A percentile compares a stretch with the other conserved stretches of the same genome.
phyloP scores from a whole-genome alignment of 2,329 filamentous ascomycete species.

The Ambrosiella beaveri region DNA sequence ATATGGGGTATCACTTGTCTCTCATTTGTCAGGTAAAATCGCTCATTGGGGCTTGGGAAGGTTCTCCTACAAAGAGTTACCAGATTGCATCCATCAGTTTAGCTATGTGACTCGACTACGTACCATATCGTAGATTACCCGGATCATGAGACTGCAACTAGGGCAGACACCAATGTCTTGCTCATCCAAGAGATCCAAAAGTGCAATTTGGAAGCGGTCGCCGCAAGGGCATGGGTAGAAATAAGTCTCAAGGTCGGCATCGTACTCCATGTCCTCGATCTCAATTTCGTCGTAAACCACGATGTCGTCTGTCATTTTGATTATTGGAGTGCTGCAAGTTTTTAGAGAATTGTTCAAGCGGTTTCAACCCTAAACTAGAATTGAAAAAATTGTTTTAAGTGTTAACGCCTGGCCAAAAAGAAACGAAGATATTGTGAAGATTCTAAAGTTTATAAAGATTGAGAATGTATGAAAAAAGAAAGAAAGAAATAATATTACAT shows the following conservation, averaged over 20 bases:
- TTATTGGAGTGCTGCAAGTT: background rate
- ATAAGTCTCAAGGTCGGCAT: constrained; percentile 68
- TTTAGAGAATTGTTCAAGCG: background rate
- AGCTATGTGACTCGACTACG: constrained; percentile 17
- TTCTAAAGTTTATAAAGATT: background rate
- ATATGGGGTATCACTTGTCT: background rate
- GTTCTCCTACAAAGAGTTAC: background rate
- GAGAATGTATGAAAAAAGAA: background rate
- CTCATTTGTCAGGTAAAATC: background rate
- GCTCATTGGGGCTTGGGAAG: background rate
- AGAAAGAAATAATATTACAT: background rate
- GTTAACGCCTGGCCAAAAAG: background rate
- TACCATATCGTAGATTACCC: constrained; percentile 80
- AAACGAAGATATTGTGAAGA: background rate
- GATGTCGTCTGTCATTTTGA: constrained; percentile 29
- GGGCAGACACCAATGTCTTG: constrained; percentile 94
- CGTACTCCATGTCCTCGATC: constrained; percentile 95
- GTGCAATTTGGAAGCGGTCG: constrained; percentile 82
- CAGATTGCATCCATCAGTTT: background rate
- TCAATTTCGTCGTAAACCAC: constrained; percentile 95
- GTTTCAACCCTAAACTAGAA: background rate
- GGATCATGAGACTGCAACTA: constrained; percentile 91
- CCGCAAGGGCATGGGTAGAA: constrained; percentile 95
- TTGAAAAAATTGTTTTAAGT: background rate
- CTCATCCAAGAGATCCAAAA: constrained; percentile 71